A percentile compares a stretch with the other conserved stretches of the same genome.
Conservation (phyloP, 345 rosid genomes). For the Eucalyptus erythrocorys region DNA sequence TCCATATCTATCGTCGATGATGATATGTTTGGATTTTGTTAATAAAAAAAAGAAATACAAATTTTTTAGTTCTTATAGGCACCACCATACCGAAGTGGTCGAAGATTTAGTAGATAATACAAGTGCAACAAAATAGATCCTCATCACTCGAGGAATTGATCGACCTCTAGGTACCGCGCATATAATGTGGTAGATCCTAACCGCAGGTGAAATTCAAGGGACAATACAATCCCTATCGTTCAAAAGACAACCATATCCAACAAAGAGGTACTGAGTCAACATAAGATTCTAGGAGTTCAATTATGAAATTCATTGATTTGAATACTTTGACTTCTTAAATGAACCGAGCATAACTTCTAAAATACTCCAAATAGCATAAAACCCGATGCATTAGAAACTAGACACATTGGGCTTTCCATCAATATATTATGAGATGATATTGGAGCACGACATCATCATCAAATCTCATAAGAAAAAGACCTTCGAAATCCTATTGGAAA, state of each 20-base stretch:
- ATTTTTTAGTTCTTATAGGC: neutral
- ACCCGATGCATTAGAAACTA: neutral
- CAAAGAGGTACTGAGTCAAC: neutral
- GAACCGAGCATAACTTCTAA: neutral
- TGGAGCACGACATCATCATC: neutral
- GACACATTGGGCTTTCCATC: neutral
- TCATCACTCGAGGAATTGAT: neutral
- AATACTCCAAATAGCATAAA: neutral
- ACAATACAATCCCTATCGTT: neutral
- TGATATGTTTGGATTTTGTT: neutral
- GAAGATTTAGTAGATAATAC: neutral
- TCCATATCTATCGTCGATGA: neutral
- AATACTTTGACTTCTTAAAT: neutral
- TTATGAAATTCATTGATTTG: neutral
- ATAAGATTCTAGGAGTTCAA: neutral
- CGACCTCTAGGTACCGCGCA: too few relatives aligned
- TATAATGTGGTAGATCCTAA: neutral
- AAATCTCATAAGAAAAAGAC: neutral
- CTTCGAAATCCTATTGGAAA: neutral
- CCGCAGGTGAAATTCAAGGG: neutral
- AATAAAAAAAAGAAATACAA: neutral
- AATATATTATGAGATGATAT: neutral
- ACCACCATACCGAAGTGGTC: neutral
- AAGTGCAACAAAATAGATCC: neutral
- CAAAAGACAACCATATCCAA: neutral